phyloP scores from a whole-genome alignment of 306 rosid species.

The Quillaja saponaria region DNA sequence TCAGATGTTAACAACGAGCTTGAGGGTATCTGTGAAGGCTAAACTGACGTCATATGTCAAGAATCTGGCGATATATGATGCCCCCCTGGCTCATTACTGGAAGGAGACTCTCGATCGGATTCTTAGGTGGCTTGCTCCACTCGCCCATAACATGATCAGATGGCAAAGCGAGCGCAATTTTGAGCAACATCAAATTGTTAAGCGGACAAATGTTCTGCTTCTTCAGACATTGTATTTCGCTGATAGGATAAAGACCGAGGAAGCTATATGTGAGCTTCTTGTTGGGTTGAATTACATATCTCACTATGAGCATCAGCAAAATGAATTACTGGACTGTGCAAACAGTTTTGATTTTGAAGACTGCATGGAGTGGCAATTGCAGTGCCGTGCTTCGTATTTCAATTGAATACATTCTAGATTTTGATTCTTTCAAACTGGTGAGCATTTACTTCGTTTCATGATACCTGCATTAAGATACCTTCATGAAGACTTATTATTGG shows the following conservation, averaged over 20 bases:
- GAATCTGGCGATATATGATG: constrained; percentile 87
- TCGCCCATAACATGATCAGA: constrained; percentile 90
- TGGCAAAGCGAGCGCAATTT: constrained; percentile 97
- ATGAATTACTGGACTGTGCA: constrained; percentile 81
- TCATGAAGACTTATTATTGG: constrained; percentile 36
- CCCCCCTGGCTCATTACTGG: constrained; percentile 97
- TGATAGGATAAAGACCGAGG: constrained; percentile 78
- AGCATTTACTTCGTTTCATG: constrained; percentile 39
- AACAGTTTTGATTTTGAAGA: constrained; percentile 92
- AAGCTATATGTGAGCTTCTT: constrained; percentile 77
- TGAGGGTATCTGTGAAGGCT: constrained; percentile 67
- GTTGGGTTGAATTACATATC: constrained; percentile 92
- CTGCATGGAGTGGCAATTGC: constrained; percentile 85
- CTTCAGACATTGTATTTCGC: constrained; percentile 87
- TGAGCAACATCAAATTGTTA: constrained; percentile 77
- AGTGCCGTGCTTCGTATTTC: constrained; percentile 57
- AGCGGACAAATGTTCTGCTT: constrained; percentile 71
- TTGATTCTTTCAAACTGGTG: constrained; percentile 38
- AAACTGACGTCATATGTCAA: constrained; percentile 79
- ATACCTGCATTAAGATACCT: constrained; percentile 26
- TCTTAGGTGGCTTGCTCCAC: constrained; percentile 76
- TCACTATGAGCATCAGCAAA: constrained; percentile 93
- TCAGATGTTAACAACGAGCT: constrained; percentile 84
- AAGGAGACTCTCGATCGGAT: constrained; percentile 79
- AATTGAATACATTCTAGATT: constrained; percentile 41